A percentile compares a stretch with the other conserved stretches of the same genome.
Evolutionary conservation across 495 filamentous ascomycete genomes (phyloP).

Genomic region (Cercophora newfieldiana): DNA sequence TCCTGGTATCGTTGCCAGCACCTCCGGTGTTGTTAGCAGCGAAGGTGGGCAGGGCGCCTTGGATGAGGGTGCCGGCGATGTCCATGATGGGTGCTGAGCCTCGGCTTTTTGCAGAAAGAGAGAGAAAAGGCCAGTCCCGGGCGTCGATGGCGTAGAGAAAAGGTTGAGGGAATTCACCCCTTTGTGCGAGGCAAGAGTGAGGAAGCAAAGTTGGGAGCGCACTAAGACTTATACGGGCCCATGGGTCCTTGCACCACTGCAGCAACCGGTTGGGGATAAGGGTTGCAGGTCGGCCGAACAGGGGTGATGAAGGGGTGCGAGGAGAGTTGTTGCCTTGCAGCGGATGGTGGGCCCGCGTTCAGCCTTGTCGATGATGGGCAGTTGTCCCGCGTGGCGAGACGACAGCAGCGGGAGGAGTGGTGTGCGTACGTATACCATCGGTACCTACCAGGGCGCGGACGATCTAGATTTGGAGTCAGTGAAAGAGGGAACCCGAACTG

Average conservation of each 20-base stretch:
- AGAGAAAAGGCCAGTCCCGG: background rate
- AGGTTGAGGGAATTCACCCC: background rate
- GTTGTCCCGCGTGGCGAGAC: background rate
- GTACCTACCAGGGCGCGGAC: background rate
- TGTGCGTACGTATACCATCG: background rate
- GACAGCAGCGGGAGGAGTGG: background rate
- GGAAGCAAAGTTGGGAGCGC: background rate
- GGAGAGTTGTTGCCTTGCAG: background rate
- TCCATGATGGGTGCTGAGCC: slow-evolving; percentile 24
- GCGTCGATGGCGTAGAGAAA: background rate
- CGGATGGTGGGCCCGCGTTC: background rate
- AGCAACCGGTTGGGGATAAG: background rate
- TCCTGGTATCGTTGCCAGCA: slow-evolving; percentile 15
- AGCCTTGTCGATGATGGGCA: background rate
- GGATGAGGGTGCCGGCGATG: slow-evolving; percentile 23
- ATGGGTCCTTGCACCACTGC: background rate
- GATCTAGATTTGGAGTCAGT: background rate
- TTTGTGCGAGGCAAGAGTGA: background rate
- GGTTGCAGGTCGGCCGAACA: background rate
- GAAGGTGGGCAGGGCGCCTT: slow-evolving; percentile 26
- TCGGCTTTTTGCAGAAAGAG: background rate
- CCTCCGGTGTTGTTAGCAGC: slow-evolving; percentile 23
- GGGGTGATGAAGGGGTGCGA: background rate
- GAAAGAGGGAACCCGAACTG: background rate
- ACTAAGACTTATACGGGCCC: background rate